These are phyloP conservation scores for Psilocybe cubensis DNA, from an alignment of 768 basidiomycete genomes.

Conservation along the genomic window DNA sequence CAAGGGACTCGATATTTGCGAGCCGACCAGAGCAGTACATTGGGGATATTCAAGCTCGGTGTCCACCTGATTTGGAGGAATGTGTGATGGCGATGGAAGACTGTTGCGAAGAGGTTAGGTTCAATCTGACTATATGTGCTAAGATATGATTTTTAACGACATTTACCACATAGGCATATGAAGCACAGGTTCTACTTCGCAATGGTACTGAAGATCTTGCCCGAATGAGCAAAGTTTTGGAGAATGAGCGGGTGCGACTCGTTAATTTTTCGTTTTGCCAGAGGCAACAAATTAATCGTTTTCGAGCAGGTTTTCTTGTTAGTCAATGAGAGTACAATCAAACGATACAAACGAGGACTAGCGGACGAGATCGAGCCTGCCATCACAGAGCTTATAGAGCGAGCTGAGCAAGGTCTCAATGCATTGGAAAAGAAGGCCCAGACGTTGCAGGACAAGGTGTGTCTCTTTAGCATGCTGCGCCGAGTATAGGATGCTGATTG, in stretches of 20 bases:
- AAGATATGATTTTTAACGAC: not conserved
- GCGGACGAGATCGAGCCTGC: slow-evolving; percentile 83
- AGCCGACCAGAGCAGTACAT: slow-evolving; percentile 69
- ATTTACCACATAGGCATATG: slow-evolving; percentile 50
- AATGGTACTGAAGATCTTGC: slow-evolving; percentile 74
- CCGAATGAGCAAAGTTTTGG: slow-evolving; percentile 68
- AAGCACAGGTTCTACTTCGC: slow-evolving; percentile 69
- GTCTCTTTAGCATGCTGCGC: slow-evolving; percentile 4
- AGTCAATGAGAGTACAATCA: slow-evolving; percentile 72
- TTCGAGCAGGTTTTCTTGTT: slow-evolving; percentile 68
- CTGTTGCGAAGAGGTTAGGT: slow-evolving; percentile 74
- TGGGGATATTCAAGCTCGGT: slow-evolving; percentile 64
- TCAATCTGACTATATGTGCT: not conserved
- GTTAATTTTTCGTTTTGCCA: not conserved
- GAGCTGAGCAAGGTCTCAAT: slow-evolving; percentile 70
- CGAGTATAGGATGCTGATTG: not conserved
- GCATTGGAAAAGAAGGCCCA: slow-evolving; percentile 64
- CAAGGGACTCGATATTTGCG: slow-evolving; percentile 73
- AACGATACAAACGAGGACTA: slow-evolving; percentile 73
- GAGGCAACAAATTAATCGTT: not conserved
- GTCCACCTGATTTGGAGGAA: slow-evolving; percentile 73
- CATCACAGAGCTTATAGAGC: slow-evolving; percentile 72
- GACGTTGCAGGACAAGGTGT: slow-evolving; percentile 66
- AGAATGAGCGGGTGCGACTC: slow-evolving; percentile 61
- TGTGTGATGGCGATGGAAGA: slow-evolving; percentile 81